Conservation (phyloP, 352 stramenopile genomes). For the Globisporangium paddicum region DNA sequence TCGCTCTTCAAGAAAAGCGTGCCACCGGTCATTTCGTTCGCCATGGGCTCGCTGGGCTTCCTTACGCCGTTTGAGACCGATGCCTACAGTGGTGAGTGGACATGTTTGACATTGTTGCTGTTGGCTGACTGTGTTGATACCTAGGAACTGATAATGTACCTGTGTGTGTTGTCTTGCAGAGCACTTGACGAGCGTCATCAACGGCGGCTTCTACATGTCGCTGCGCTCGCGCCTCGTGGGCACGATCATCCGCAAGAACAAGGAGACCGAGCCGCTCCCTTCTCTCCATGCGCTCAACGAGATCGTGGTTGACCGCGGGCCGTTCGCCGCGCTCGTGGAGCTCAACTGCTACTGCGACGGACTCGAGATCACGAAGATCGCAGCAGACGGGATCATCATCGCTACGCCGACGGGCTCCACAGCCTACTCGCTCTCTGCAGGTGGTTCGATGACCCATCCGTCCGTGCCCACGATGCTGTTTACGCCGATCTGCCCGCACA, state of each 20-base stretch:
- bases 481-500: slow-evolving; percentile 98
- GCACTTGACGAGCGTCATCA: slow-evolving; percentile 67
- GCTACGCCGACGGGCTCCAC: slow-evolving; percentile 97
- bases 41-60: slow-evolving; percentile 95
- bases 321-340: slow-evolving; percentile 87
- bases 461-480: slow-evolving; percentile 97
- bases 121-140: not conserved
- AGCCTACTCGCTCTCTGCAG: slow-evolving; percentile 97
- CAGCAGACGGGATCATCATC: slow-evolving; percentile 98
- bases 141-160: not conserved
- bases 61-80: slow-evolving; percentile 92
- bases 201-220: slow-evolving; percentile 83
- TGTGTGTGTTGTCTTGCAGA: slow-evolving; percentile 23
- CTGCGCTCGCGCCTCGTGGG: slow-evolving; percentile 69
- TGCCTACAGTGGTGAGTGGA: slow-evolving; percentile 31
- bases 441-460: slow-evolving; percentile 97
- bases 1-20: slow-evolving; percentile 89
- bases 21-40: slow-evolving; percentile 93
- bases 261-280: slow-evolving; percentile 43
- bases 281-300: slow-evolving; percentile 97
- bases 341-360: slow-evolving; percentile 97
- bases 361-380: slow-evolving; percentile 93
- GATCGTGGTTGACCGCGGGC: slow-evolving; percentile 96
- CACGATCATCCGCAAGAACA: slow-evolving; percentile 60
- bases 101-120: slow-evolving; percentile 1